Evolutionary conservation across 805 yeast species (phyloP).

Genomic region (Cyberlindnera suaveolens): DNA sequence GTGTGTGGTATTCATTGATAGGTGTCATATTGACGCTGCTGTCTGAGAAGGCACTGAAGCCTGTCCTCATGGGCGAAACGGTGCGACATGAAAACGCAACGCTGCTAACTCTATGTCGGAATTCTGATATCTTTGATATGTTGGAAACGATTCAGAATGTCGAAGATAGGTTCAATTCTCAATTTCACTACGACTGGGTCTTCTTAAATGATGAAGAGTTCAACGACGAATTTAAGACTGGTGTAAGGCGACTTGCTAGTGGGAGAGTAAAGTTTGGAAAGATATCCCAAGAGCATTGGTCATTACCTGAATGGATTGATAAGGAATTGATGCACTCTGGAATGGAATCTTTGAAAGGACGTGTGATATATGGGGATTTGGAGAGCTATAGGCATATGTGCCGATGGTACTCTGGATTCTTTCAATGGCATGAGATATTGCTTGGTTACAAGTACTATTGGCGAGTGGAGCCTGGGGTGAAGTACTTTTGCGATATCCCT

Average conservation of each 20-base stretch:
- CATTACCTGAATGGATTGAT: constrained; percentile 78
- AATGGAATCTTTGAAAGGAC: constrained; percentile 44
- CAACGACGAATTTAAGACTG: constrained; percentile 58
- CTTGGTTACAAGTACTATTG: constrained; percentile 78
- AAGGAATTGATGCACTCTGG: constrained; percentile 39
- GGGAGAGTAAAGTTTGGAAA: constrained; percentile 69
- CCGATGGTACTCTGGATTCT: constrained; percentile 79
- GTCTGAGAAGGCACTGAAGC: too few relatives aligned
- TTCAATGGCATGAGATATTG: constrained; percentile 65
- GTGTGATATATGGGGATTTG: constrained; percentile 68
- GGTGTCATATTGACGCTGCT: too few relatives aligned
- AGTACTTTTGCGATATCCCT: constrained; percentile 68
- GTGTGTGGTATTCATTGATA: too few relatives aligned
- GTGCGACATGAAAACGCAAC: constrained; percentile 30
- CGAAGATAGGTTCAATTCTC: constrained; percentile 33
- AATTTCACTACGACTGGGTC: constrained; percentile 86
- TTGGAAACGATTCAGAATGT: constrained; percentile 45
- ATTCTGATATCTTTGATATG: constrained; percentile 46
- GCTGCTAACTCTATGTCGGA: constrained; percentile 50
- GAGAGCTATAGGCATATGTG: constrained; percentile 87
- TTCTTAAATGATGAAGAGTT: constrained; percentile 80
- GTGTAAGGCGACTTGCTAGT: constrained; percentile 44
- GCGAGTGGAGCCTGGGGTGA: constrained; percentile 86
- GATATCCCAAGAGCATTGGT: constrained; percentile 79
- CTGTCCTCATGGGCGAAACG: background rate